Evolutionary conservation across 352 stramenopile genomes (phyloP).

Genomic region (Phytophthora ohioensis): DNA sequence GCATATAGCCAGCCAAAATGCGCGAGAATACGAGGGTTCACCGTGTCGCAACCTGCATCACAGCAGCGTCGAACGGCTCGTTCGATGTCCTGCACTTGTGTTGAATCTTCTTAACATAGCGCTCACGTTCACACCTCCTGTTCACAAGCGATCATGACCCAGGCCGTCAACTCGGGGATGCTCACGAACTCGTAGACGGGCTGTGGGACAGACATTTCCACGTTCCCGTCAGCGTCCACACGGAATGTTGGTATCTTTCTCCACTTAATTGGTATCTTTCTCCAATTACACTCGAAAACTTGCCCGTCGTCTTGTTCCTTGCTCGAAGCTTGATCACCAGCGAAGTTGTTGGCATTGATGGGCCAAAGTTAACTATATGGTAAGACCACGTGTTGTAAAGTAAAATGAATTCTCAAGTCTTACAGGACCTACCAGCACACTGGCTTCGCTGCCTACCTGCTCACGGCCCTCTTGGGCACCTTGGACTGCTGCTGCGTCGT

Average conservation of each 20-base stretch:
- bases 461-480: neutral
- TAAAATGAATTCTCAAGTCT: neutral
- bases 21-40: constrained; percentile 16
- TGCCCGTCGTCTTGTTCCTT: constrained; percentile 16
- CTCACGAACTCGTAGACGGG: constrained; percentile 29
- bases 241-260: constrained; percentile 7
- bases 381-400: neutral
- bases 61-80: constrained; percentile 26
- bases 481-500: neutral
- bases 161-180: constrained; percentile 19
- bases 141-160: constrained; percentile 28
- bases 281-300: neutral
- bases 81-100: constrained; percentile 23
- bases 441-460: neutral
- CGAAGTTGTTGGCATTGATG: constrained; percentile 13
- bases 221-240: constrained; percentile 26
- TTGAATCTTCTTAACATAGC: constrained; percentile 30
- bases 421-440: neutral
- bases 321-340: constrained; percentile 14
- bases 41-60: constrained; percentile 21
- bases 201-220: constrained; percentile 29
- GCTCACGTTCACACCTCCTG: constrained; percentile 15
- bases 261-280: neutral
- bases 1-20: constrained; percentile 12
- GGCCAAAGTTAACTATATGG: constrained; percentile 25